Evolutionary conservation across 352 stramenopile genomes (phyloP).

Genomic region (Globisporangium camurandrum): DNA sequence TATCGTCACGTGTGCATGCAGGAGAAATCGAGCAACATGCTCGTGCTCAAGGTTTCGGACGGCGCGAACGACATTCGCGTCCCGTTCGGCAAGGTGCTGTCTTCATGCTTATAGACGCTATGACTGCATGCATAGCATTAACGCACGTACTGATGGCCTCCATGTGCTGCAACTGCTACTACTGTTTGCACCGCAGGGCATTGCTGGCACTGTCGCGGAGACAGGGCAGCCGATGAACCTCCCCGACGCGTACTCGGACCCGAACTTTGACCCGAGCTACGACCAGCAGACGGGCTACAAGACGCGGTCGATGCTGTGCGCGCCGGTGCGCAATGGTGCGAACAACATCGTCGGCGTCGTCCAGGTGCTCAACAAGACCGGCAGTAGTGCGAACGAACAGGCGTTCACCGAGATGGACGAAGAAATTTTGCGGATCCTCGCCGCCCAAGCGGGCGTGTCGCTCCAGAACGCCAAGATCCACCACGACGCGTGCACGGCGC

Average conservation of each 20-base stretch:
- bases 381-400: slow-evolving; percentile 42
- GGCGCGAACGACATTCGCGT: slow-evolving; percentile 81
- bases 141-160: background rate
- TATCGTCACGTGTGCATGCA: slow-evolving; percentile 8
- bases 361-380: slow-evolving; percentile 86
- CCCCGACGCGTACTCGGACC: slow-evolving; percentile 89
- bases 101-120: background rate
- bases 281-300: slow-evolving; percentile 89
- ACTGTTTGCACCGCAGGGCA: slow-evolving; percentile 44
- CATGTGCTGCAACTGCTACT: background rate
- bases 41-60: slow-evolving; percentile 84
- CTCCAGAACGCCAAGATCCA: slow-evolving; percentile 83
- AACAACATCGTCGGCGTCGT: slow-evolving; percentile 85
- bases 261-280: slow-evolving; percentile 89
- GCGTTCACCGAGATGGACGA: slow-evolving; percentile 84
- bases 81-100: slow-evolving; percentile 58
- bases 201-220: slow-evolving; percentile 81
- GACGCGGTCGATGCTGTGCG: slow-evolving; percentile 88
- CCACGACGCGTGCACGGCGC: slow-evolving; percentile 32
- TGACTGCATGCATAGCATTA: background rate
- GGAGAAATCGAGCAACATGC: slow-evolving; percentile 65
- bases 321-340: slow-evolving; percentile 74
- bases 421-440: slow-evolving; percentile 82
- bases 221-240: slow-evolving; percentile 86
- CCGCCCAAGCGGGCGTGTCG: slow-evolving; percentile 77